Base-by-base conservation (phyloP, 225 moss, liverwort and hornwort species). In the Straminergon stramineum region DNA sequence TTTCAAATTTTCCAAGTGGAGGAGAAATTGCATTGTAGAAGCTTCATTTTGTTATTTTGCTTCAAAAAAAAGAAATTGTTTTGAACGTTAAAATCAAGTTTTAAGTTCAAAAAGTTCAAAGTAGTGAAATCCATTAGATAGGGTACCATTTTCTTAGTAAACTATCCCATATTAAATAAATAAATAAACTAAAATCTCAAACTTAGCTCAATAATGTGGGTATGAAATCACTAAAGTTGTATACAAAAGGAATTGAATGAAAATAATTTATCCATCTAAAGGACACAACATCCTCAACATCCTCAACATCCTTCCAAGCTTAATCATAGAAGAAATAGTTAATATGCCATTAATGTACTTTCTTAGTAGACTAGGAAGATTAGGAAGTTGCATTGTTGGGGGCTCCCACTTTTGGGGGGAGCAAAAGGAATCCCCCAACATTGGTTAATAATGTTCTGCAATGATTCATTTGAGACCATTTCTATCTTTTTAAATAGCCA, bases 351-450 rank as follows among this genome's bases (percentile, higher is more conserved):
- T 51, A 19, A 19, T 51, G 7, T 30, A 48, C 7, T 30, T 30
- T 31, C 4, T 30, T 2, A 10, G 4, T 18, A 48, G 48, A 31
- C 18, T 17, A 75, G 11, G 4, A 48, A 28, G 10, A 74, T 1
- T 41, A 3, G 6, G 39, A 24, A 41, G 41, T 41, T 15, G 8
- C 39, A 39, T 23, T 3, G 1, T 35, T 39, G 4, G 4, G 4
- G 22, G 6, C 37, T 20, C 11, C 10, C 0, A 65, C 17, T 32
- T 67, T 11, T 1, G 0, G 0, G 2, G 1, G 20, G 6, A 20
- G 2, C 35, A 67, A 70, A 41, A 70, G 5, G 14, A 11, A 11
- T 8, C 15, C 13, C 6, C 24, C 7, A 23, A 39, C 0, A 3
- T 12, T 23, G 7, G 4, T n/a, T 6, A 26, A 39, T 39, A 39